Evolutionary conservation across 2,329 filamentous ascomycete species (phyloP).

Genomic region (Penicillium verrucosum): DNA sequence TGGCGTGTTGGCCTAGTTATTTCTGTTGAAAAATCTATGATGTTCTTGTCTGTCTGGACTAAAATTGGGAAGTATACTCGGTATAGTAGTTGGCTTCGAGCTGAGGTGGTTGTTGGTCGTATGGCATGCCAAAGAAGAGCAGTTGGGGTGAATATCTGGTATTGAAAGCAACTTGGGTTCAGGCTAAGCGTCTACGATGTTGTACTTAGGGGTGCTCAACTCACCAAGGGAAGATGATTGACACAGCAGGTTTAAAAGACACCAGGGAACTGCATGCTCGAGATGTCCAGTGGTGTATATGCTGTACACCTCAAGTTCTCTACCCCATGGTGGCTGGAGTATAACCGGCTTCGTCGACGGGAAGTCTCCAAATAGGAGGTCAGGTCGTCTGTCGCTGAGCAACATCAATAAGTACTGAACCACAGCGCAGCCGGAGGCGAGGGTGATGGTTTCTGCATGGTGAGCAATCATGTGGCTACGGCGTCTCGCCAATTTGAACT

Average conservation of each 20-base stretch:
- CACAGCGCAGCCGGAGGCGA: neutral
- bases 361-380: neutral
- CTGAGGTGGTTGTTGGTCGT: neutral
- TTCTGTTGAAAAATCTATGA: slow-evolving; percentile 11
- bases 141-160: neutral
- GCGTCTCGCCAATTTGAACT: no score
- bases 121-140: neutral
- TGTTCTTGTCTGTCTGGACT: slow-evolving; percentile 4
- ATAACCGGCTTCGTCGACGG: neutral
- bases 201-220: neutral
- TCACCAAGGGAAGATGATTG: neutral
- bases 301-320: neutral
- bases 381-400: neutral
- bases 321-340: neutral
- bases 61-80: neutral
- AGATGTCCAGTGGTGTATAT: neutral
- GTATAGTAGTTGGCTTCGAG: neutral
- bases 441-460: neutral
- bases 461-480: no score
- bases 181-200: neutral
- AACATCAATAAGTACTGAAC: neutral
- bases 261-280: neutral
- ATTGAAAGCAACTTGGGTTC: neutral
- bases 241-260: neutral
- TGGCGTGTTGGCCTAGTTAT: slow-evolving; percentile 7